A percentile compares a stretch with the other conserved stretches of the same genome.
Conservation (phyloP, 495 filamentous ascomycete species). For the Podospora anserina region DNA sequence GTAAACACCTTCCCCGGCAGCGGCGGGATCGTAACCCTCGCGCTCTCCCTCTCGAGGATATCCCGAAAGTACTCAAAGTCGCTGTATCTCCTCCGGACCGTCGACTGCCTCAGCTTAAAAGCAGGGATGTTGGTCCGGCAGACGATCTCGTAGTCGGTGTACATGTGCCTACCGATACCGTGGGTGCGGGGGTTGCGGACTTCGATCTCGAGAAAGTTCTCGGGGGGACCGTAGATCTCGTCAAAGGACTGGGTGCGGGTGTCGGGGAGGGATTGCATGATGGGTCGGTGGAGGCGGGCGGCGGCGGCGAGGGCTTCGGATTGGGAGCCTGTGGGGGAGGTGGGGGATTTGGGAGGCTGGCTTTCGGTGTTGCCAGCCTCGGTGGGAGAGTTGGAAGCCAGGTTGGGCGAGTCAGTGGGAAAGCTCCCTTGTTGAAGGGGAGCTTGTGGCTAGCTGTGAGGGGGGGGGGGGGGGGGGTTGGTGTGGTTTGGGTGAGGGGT, state of each 20-base stretch:
- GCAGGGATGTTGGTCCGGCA: conserved; percentile 98
- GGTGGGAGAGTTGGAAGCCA: background rate
- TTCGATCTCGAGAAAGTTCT: conserved; percentile 98
- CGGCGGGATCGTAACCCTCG: conserved; percentile 91
- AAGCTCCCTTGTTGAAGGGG: background rate
- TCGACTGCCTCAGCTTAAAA: conserved; percentile 81
- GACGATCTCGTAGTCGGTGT: conserved; percentile 96
- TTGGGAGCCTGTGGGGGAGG: conserved; percentile 31
- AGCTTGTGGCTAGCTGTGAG: background rate
- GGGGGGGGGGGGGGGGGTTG: background rate
- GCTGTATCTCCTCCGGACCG: conserved; percentile 88
- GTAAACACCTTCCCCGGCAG: conserved; percentile 97
- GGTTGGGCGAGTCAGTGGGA: background rate
- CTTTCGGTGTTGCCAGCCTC: conserved; percentile 10
- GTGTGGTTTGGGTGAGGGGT: background rate
- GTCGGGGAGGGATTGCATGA: conserved; percentile 79
- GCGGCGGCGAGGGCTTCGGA: conserved; percentile 29
- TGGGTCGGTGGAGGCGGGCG: conserved; percentile 50
- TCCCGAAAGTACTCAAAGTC: conserved; percentile 99
- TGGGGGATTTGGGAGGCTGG: conserved; percentile 22
- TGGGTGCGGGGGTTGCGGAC: conserved; percentile 95
- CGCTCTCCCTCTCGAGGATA: conserved; percentile 91
- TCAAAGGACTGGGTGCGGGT: conserved; percentile 91
- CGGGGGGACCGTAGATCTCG: conserved; percentile 97
- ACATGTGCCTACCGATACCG: conserved; percentile 91